Evolutionary conservation across 768 basidiomycete genomes (phyloP).

Genomic region (Lactarius trivialis): DNA sequence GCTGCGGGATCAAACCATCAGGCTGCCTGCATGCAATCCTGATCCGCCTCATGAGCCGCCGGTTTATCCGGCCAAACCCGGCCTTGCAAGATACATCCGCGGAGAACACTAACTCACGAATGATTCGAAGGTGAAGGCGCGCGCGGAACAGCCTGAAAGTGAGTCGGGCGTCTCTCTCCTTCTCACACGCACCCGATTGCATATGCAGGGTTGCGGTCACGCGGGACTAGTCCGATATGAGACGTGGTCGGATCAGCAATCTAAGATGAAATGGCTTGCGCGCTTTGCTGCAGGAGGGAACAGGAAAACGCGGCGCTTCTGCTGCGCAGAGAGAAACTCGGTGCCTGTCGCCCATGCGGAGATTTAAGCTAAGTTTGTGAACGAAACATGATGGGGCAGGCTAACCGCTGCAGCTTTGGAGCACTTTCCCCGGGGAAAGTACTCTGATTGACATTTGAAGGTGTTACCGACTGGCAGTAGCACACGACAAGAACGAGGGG

Average conservation of each 20-base stretch:
- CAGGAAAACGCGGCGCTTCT: background rate
- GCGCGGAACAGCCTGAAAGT: background rate
- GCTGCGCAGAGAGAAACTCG: background rate
- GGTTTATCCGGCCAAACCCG: background rate
- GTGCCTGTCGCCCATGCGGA: conserved; percentile 14
- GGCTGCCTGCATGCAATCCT: conserved; percentile 1
- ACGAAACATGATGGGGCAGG: background rate
- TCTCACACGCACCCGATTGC: background rate
- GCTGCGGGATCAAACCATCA: conserved; percentile 2
- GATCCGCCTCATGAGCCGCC: background rate
- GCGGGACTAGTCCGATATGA: background rate
- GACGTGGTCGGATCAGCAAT: conserved; percentile 4
- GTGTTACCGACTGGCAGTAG: background rate
- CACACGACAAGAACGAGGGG: background rate
- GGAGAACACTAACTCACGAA: background rate
- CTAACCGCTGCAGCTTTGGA: background rate
- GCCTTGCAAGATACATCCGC: background rate
- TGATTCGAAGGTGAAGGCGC: background rate
- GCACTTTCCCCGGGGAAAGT: background rate
- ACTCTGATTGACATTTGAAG: background rate
- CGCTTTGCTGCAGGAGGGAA: background rate
- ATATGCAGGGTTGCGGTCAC: background rate
- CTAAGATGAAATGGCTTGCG: background rate
- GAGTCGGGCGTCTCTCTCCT: background rate
- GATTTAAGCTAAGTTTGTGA: conserved; percentile 9